Conservation (phyloP, 345 rosid species). For the Erysimum cheiranthoides region DNA sequence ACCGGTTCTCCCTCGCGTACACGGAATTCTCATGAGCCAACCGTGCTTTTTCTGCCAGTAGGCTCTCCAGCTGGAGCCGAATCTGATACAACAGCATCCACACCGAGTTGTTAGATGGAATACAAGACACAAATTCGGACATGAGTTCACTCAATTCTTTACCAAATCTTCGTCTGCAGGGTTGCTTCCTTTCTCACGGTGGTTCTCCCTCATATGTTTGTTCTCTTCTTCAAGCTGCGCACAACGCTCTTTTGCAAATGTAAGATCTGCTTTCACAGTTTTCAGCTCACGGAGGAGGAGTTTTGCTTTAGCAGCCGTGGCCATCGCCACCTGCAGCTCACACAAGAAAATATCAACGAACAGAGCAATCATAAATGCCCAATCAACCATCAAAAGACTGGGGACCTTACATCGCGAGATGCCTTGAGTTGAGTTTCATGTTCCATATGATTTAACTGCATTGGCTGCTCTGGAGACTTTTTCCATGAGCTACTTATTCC, state of each 20-base stretch:
- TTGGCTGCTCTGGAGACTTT: slow-evolving; percentile 44
- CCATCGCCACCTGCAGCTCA: slow-evolving; percentile 87
- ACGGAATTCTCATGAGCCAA: slow-evolving; percentile 82
- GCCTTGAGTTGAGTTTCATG: slow-evolving; percentile 93
- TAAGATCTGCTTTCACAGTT: slow-evolving; percentile 88
- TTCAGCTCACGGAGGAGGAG: slow-evolving; percentile 92
- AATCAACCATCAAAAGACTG: not conserved
- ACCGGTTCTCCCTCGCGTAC: slow-evolving; percentile 83
- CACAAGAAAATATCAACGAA: slow-evolving; percentile 20
- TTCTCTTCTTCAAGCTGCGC: slow-evolving; percentile 95
- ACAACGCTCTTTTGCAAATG: slow-evolving; percentile 81
- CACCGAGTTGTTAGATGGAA: slow-evolving; percentile 1
- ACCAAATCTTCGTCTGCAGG: slow-evolving; percentile 95
- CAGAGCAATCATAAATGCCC: not conserved
- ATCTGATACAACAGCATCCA: slow-evolving; percentile 54
- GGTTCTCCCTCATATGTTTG: slow-evolving; percentile 72
- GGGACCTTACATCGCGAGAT: slow-evolving; percentile 94
- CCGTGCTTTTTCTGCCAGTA: slow-evolving; percentile 89
- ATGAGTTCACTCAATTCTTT: slow-evolving; percentile 22
- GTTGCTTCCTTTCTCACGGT: slow-evolving; percentile 74
- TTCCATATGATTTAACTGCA: slow-evolving; percentile 52
- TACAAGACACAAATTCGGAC: not conserved
- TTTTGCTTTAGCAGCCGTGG: slow-evolving; percentile 97
- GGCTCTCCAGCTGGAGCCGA: slow-evolving; percentile 89
- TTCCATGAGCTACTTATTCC: slow-evolving; percentile 54